phyloP scores from a whole-genome alignment of 2,329 filamentous ascomycete species.

The Ascochyta clinopodiicola region DNA sequence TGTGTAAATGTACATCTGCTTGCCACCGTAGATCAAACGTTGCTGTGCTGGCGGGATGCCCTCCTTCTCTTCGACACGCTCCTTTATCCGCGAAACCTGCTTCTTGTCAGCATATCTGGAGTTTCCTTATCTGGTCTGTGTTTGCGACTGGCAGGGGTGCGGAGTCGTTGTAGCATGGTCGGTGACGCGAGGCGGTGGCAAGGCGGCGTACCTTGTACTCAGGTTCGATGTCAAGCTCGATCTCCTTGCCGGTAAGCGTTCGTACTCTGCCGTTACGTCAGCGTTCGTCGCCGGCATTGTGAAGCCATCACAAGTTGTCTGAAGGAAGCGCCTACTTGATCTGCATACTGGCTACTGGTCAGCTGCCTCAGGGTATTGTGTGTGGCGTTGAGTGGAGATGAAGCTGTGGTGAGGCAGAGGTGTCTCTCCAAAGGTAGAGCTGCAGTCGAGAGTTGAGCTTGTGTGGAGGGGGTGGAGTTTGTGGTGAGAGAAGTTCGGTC shows the following conservation, averaged over 20 bases:
- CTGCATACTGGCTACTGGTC: constrained; percentile 37
- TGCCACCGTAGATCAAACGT: constrained; percentile 92
- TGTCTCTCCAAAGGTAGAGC: not conserved
- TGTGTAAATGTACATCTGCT: constrained; percentile 77
- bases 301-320: not conserved
- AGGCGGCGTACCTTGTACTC: constrained; percentile 79
- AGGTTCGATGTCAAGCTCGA: constrained; percentile 95
- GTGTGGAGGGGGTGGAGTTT: not conserved
- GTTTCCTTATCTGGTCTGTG: not conserved
- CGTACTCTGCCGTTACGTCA: constrained; percentile 72
- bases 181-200: not conserved
- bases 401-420: not conserved
- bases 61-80: constrained; percentile 98
- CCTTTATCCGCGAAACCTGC: constrained; percentile 94
- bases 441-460: not conserved
- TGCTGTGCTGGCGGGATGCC: constrained; percentile 97
- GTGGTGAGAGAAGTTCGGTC: constrained; percentile 20
- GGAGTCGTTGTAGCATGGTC: not conserved
- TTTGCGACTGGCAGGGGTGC: not conserved
- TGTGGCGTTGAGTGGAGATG: not conserved
- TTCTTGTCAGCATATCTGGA: constrained; percentile 14
- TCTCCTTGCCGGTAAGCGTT: constrained; percentile 97
- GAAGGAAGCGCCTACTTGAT: constrained; percentile 40
- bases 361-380: not conserved
- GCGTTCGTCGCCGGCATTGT: not conserved